Evolutionary conservation across 176 grass and related monocot species (phyloP).

Genomic region (Ananas comosus): DNA sequence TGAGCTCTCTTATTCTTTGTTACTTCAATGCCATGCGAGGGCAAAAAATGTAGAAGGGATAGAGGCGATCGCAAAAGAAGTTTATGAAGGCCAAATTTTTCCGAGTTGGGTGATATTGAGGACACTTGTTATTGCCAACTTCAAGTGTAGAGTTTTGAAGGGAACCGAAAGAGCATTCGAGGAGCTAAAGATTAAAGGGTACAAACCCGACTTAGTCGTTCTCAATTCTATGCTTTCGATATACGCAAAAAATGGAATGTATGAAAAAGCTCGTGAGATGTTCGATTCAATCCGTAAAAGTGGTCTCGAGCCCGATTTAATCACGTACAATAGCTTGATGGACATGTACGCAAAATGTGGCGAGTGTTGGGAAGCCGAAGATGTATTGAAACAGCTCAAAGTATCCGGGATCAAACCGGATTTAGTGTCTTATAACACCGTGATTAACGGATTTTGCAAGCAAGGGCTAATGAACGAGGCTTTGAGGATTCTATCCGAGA

Average conservation of each 20-base stretch:
- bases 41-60: conserved; percentile 39
- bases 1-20: conserved; percentile 55
- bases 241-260: conserved; percentile 62
- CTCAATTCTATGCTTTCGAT: conserved; percentile 85
- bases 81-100: conserved; percentile 56
- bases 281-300: conserved; percentile 45
- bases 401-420: conserved; percentile 54
- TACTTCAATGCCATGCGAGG: conserved; percentile 70
- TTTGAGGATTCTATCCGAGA: conserved; percentile 64
- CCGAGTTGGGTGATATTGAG: conserved; percentile 79
- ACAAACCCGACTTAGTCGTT: conserved; percentile 75
- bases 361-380: conserved; percentile 73
- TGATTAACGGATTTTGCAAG: conserved; percentile 94
- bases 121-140: conserved; percentile 71
- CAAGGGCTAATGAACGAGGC: conserved; percentile 75
- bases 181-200: conserved; percentile 63
- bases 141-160: conserved; percentile 45
- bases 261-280: conserved; percentile 46
- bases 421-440: conserved; percentile 79
- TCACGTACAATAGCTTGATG: conserved; percentile 87
- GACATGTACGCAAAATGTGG: conserved; percentile 76
- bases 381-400: conserved; percentile 59
- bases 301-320: conserved; percentile 57
- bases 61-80: conserved; percentile 47
- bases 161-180: conserved; percentile 60